These are phyloP conservation scores for Geotrichum histeridarum DNA, from an alignment of 1,139 yeast species.

Conservation along the genomic window DNA sequence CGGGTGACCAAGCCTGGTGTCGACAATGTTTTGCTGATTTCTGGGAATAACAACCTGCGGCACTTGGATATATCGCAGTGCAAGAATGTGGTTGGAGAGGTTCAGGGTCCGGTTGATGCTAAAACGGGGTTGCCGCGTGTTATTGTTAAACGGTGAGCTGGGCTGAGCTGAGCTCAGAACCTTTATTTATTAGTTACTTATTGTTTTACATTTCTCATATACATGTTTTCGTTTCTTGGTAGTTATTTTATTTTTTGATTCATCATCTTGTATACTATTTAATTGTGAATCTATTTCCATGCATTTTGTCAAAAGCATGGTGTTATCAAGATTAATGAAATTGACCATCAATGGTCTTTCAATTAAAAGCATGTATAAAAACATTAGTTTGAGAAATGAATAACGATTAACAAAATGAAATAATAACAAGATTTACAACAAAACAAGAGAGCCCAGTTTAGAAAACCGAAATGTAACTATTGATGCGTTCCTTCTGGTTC, in stretches of 20 bases:
- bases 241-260: neutral
- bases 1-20: conserved; percentile 73
- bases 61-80: conserved; percentile 65
- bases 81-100: conserved; percentile 38
- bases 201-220: neutral
- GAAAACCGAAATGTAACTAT: conserved; percentile 40
- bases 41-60: conserved; percentile 47
- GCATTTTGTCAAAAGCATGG: neutral
- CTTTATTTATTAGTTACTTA: neutral
- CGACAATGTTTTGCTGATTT: conserved; percentile 52
- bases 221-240: neutral
- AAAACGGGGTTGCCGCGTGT: neutral
- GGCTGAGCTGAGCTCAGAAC: too few species aligned
- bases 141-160: neutral
- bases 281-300: neutral
- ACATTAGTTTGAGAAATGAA: neutral
- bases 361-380: neutral
- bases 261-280: neutral
- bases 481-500: conserved; percentile 43
- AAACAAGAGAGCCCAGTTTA: conserved; percentile 20
- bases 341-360: neutral
- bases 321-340: too few species aligned
- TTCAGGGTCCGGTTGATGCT: neutral
- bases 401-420: neutral
- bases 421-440: neutral